A percentile compares a stretch with the other conserved stretches of the same genome.
Evolutionary conservation across 306 rosid species (phyloP).

Genomic region (Vigna unguiculata): DNA sequence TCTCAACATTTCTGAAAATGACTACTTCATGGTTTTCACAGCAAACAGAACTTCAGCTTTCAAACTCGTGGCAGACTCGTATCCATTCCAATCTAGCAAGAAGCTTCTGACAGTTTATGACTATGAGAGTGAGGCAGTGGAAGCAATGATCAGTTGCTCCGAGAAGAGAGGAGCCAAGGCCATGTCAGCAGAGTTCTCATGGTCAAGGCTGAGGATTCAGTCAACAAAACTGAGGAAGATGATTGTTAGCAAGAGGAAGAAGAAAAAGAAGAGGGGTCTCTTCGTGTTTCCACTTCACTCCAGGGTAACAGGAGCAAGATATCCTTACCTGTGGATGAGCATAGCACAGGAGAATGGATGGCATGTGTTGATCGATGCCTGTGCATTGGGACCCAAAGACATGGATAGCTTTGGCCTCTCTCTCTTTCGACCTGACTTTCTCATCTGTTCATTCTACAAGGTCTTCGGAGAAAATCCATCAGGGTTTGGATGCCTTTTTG

Average conservation of each 20-base stretch:
- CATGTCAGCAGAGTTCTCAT: constrained; percentile 87
- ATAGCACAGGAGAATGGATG: constrained; percentile 92
- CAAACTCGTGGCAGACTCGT: constrained; percentile 84
- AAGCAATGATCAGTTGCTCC: constrained; percentile 69
- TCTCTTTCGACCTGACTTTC: constrained; percentile 83
- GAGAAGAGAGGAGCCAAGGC: constrained; percentile 82
- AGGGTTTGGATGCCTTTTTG: constrained; percentile 93
- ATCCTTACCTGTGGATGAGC: constrained; percentile 92
- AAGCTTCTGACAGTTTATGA: constrained; percentile 92
- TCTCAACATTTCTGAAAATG: constrained; percentile 76
- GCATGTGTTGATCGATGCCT: constrained; percentile 89
- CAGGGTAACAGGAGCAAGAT: constrained; percentile 91
- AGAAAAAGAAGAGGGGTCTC: constrained; percentile 74
- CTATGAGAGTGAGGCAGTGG: constrained; percentile 91
- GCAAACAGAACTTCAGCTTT: constrained; percentile 94
- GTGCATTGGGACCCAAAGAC: constrained; percentile 93
- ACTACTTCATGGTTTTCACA: constrained; percentile 90
- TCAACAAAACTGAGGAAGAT: constrained; percentile 77
- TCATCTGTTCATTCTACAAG: constrained; percentile 90
- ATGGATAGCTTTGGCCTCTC: constrained; percentile 94
- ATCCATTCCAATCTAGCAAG: constrained; percentile 69
- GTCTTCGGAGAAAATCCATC: constrained; percentile 89
- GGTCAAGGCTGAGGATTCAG: constrained; percentile 87
- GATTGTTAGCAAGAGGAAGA: constrained; percentile 65
- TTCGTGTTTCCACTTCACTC: constrained; percentile 94